Evolutionary conservation across 805 yeast genomes (phyloP), one percentile per base, ranked within the genome.

Genomic region (Pichia heedii): DNA sequence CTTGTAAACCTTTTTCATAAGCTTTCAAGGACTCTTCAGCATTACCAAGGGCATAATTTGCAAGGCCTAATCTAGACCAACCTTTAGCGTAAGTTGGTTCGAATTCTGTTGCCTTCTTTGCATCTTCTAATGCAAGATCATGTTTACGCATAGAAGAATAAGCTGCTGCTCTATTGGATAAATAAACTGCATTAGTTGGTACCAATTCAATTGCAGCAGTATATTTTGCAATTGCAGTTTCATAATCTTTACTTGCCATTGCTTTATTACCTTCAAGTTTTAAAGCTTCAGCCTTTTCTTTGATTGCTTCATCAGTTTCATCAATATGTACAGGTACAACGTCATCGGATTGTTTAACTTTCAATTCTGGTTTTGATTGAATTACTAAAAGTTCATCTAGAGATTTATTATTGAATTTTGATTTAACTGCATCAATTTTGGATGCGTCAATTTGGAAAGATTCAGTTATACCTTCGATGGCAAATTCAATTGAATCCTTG

Each of bases 121-220:
- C 96, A 62, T 93, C 98, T 37, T 69, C 69, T 34, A 84, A 75
- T 3, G 98, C 97, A 49, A 74, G 68, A 15, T 77, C 82, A 58
- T 84, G 89, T 48, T 87, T 69, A 50, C 77, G 74, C 26, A 75
- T 56, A 6, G 96, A 85, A 11, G 95, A 84, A 65, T 84, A 79
- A 3, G 97, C 97, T 36, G 98, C 98, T 13, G 98, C 97, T 59
- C 98, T 79, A 68, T 93, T 93, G 30, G 97, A 88, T 49, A 75
- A 77, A 64, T 81, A 93, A 19, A 93, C 85, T 16, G 89, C 88
- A 61, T 87, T 88, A 16, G 71, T 62, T 43, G 88, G 78, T 51
- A 79, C 71, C 48, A 81, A 64, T 21, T 66, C 76, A 53, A 93
- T 76, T 11, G 97, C 97, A 43, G 76, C 78, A 8, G 95, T 74